A percentile compares a stretch with the other conserved stretches of the same genome.
Conservation (phyloP, 345 rosid genomes). For the Microthlaspi erraticum region DNA sequence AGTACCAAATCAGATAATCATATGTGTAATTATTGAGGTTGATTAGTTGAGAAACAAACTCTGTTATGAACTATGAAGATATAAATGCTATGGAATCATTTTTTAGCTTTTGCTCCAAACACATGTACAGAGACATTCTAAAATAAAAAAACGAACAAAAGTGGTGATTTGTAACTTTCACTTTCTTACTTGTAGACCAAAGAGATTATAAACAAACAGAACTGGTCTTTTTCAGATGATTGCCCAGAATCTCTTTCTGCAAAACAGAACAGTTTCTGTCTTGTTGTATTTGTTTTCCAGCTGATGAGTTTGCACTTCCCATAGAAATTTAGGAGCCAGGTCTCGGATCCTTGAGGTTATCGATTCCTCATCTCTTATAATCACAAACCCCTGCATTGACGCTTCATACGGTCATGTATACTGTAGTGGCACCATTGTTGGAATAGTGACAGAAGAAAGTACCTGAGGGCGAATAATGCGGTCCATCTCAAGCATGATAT, state of each 20-base stretch:
- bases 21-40: slow-evolving; percentile 6
- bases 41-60: not conserved
- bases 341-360: slow-evolving; percentile 59
- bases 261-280: slow-evolving; percentile 66
- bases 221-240: slow-evolving; percentile 42
- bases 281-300: slow-evolving; percentile 63
- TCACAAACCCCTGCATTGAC: slow-evolving; percentile 62
- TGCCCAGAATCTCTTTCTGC: slow-evolving; percentile 91
- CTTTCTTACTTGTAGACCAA: not conserved
- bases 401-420: not conserved
- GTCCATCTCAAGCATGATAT: slow-evolving; percentile 93
- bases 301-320: slow-evolving; percentile 75
- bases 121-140: slow-evolving; percentile 20
- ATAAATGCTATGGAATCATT: not conserved
- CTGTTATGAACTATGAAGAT: not conserved
- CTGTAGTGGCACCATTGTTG: slow-evolving; percentile 1
- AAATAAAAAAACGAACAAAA: slow-evolving; percentile 1
- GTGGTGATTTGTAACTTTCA: not conserved
- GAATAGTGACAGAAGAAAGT: slow-evolving; percentile 18
- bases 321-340: slow-evolving; percentile 71
- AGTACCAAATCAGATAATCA: not conserved
- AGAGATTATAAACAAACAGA: not conserved
- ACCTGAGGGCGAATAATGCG: slow-evolving; percentile 86
- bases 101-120: slow-evolving; percentile 1
- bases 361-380: slow-evolving; percentile 79